These are phyloP conservation scores for Solanum hybrid DNA, from an alignment of 305 asterid genomes.

Conservation along the genomic window DNA sequence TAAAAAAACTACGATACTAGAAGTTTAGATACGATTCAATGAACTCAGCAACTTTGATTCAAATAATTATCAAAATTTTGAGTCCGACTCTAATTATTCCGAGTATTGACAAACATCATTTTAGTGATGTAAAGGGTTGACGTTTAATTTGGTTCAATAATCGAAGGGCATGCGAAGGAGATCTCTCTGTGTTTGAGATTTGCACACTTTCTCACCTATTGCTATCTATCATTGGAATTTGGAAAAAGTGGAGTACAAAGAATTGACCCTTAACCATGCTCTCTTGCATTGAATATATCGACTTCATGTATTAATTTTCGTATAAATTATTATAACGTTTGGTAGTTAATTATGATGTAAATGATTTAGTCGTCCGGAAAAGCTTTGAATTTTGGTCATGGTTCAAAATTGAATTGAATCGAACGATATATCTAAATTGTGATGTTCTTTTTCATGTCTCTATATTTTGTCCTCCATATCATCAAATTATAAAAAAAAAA, in stretches of 20 bases:
- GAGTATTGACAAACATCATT: too few relatives aligned
- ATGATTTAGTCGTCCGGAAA: too few relatives aligned
- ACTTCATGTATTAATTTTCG: too few relatives aligned
- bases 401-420: background rate
- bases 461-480: too few relatives aligned
- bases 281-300: background rate
- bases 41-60: background rate
- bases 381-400: too few relatives aligned
- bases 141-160: background rate
- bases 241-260: background rate
- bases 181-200: background rate
- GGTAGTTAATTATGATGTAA: too few relatives aligned
- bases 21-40: background rate
- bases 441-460: background rate
- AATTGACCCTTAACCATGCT: background rate
- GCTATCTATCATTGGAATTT: background rate
- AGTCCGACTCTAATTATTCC: too few relatives aligned
- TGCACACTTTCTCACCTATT: background rate
- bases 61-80: too few relatives aligned
- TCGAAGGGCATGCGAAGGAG: background rate
- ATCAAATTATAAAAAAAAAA: too few relatives aligned
- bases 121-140: slow-evolving; percentile 1
- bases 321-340: too few relatives aligned
- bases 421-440: too few relatives aligned
- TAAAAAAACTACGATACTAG: too few relatives aligned